phyloP scores from a whole-genome alignment of 768 basidiomycete genomes.

The Pulveroboletus sp. region DNA sequence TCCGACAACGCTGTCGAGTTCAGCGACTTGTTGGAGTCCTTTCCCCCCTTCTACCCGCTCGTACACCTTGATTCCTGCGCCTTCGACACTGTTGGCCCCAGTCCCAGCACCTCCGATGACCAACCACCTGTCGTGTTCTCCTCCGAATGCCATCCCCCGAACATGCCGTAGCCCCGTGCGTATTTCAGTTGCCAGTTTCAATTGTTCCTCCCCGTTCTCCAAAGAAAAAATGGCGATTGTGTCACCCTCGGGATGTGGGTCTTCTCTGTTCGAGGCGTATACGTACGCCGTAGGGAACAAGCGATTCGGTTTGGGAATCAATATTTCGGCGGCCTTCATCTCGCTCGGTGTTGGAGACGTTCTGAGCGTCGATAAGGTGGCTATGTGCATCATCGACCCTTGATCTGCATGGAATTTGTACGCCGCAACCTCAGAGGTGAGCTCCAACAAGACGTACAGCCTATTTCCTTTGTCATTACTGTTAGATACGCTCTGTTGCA shows the following conservation, averaged over 20 bases:
- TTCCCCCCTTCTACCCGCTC: slow-evolving; percentile 60
- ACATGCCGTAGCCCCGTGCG: slow-evolving; percentile 67
- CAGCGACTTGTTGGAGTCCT: slow-evolving; percentile 50
- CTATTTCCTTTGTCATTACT: slow-evolving; percentile 42
- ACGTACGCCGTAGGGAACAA: slow-evolving; percentile 55
- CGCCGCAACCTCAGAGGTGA: slow-evolving; percentile 53
- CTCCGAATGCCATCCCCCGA: slow-evolving; percentile 66
- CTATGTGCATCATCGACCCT: slow-evolving; percentile 35
- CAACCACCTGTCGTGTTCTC: slow-evolving; percentile 56
- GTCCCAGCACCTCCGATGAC: slow-evolving; percentile 53
- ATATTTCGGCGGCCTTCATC: slow-evolving; percentile 69
- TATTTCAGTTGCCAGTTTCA: slow-evolving; percentile 57
- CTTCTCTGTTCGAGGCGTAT: slow-evolving; percentile 74
- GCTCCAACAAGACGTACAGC: slow-evolving; percentile 66
- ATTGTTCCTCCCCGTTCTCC: slow-evolving; percentile 37
- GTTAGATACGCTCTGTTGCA: too few relatives aligned
- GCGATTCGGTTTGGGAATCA: slow-evolving; percentile 51
- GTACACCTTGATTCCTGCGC: slow-evolving; percentile 68
- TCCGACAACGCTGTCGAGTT: slow-evolving; percentile 33
- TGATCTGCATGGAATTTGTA: slow-evolving; percentile 49
- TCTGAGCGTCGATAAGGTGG: slow-evolving; percentile 46
- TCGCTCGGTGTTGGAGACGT: slow-evolving; percentile 40
- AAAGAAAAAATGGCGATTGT: slow-evolving; percentile 67
- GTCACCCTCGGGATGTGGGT: slow-evolving; percentile 66
- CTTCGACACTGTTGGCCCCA: slow-evolving; percentile 53